A percentile compares a stretch with the other conserved stretches of the same genome.
These are phyloP conservation scores for Leishmania martiniquensis DNA, from an alignment of 208 protist species.

Conservation along the genomic window DNA sequence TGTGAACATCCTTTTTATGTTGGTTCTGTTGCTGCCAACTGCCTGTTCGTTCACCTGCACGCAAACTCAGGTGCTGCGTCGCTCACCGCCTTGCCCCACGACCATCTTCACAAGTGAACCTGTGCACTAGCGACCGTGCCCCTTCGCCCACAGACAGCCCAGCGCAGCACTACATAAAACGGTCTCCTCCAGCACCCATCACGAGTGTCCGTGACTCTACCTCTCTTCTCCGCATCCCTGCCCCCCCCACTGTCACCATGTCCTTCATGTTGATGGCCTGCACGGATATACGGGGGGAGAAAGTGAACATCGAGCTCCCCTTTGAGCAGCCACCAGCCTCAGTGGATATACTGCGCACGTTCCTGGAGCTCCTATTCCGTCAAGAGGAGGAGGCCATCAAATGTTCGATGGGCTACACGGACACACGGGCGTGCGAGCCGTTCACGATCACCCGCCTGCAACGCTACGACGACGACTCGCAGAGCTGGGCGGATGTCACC, in stretches of 20 bases:
- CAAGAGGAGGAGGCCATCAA: slow-evolving; percentile 71
- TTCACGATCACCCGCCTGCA: slow-evolving; percentile 76
- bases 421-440: slow-evolving; percentile 62
- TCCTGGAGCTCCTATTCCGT: slow-evolving; percentile 65
- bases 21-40: neutral
- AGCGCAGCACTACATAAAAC: neutral
- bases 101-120: neutral
- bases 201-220: neutral
- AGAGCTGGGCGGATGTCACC: slow-evolving; percentile 59
- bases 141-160: neutral
- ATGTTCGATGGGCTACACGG: slow-evolving; percentile 30
- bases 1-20: neutral
- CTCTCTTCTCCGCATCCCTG: neutral
- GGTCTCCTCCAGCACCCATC: neutral
- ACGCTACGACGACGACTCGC: slow-evolving; percentile 73
- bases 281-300: slow-evolving; percentile 72
- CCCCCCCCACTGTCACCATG: slow-evolving; percentile 16
- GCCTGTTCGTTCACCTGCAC: neutral
- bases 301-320: slow-evolving; percentile 82
- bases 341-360: slow-evolving; percentile 48
- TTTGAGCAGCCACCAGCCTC: slow-evolving; percentile 55
- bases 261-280: slow-evolving; percentile 68
- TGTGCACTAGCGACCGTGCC: neutral
- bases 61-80: neutral
- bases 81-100: neutral